Percentiles rank a stretch among this genome's conserved stretches.
Evolutionary conservation across 345 rosid species (phyloP).

Genomic region (Passiflora organensis): DNA sequence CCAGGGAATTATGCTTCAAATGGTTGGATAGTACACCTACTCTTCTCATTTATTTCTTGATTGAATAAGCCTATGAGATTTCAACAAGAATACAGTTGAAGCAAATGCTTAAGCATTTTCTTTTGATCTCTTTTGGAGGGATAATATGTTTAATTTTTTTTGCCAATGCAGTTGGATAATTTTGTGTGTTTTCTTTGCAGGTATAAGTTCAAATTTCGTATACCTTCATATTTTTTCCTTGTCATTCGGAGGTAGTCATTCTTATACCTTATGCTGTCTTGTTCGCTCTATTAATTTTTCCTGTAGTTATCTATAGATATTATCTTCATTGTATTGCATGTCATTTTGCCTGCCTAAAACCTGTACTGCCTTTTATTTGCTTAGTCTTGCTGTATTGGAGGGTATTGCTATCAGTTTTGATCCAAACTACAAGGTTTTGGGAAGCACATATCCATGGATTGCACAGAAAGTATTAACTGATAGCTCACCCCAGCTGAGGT

Average conservation of each 20-base stretch:
- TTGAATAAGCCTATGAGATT: background rate
- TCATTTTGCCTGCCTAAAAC: constrained; percentile 5
- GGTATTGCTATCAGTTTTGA: constrained; percentile 76
- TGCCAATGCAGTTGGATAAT: background rate
- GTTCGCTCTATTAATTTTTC: background rate
- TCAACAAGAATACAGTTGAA: background rate
- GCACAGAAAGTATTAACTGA: constrained; percentile 84
- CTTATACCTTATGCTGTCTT: background rate
- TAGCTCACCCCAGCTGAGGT: constrained; percentile 75
- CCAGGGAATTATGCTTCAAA: too few species aligned
- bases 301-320: background rate
- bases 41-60: too few species aligned
- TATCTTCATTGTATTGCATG: background rate
- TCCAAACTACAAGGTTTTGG: constrained; percentile 89
- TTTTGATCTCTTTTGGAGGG: background rate
- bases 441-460: constrained; percentile 98
- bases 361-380: constrained; percentile 10
- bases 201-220: constrained; percentile 89
- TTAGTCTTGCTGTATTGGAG: constrained; percentile 91
- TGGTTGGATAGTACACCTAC: too few species aligned
- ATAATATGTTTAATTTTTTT: background rate
- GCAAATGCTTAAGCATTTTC: background rate
- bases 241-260: constrained; percentile 75
- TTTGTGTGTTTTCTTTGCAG: constrained; percentile 41
- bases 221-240: constrained; percentile 91